Evolutionary conservation across 2,329 filamentous ascomycete genomes (phyloP).

Genomic region (Zymoseptoria brevis): DNA sequence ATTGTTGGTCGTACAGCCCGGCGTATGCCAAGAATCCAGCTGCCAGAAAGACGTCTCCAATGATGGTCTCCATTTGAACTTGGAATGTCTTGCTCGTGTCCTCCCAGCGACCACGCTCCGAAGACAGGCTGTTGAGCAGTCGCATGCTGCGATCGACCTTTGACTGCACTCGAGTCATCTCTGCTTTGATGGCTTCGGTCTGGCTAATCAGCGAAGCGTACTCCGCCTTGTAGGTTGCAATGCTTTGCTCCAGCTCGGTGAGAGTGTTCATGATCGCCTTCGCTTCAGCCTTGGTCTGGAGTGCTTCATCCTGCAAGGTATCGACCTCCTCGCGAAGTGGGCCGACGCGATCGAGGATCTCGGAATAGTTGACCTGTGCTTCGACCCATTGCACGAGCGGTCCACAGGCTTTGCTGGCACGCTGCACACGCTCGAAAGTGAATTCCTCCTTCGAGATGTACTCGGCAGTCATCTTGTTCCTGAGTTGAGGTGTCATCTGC

Average conservation of each 20-base stretch:
- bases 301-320: conserved; percentile 75
- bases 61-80: conserved; percentile 91
- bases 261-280: conserved; percentile 87
- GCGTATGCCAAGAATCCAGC: conserved; percentile 95
- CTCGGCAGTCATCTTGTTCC: conserved; percentile 84
- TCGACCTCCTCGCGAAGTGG: conserved; percentile 85
- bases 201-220: conserved; percentile 95
- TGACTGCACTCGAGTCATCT: conserved; percentile 94
- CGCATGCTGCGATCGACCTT: conserved; percentile 96
- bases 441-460: conserved; percentile 92
- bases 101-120: conserved; percentile 89
- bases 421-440: conserved; percentile 91
- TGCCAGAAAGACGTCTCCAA: conserved; percentile 92
- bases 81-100: conserved; percentile 97
- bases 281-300: conserved; percentile 89
- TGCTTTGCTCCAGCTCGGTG: conserved; percentile 74
- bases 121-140: conserved; percentile 87
- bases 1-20: conserved; percentile 95
- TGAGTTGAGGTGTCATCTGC: conserved; percentile 78
- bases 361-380: conserved; percentile 96
- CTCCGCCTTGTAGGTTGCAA: conserved; percentile 90
- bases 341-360: conserved; percentile 88
- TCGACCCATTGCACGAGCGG: conserved; percentile 95
- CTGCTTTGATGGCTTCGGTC: conserved; percentile 91
- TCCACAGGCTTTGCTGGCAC: conserved; percentile 92